These are phyloP conservation scores for Arthroderma sp. DNA, from an alignment of 2,329 filamentous ascomycete species.

Conservation along the genomic window DNA sequence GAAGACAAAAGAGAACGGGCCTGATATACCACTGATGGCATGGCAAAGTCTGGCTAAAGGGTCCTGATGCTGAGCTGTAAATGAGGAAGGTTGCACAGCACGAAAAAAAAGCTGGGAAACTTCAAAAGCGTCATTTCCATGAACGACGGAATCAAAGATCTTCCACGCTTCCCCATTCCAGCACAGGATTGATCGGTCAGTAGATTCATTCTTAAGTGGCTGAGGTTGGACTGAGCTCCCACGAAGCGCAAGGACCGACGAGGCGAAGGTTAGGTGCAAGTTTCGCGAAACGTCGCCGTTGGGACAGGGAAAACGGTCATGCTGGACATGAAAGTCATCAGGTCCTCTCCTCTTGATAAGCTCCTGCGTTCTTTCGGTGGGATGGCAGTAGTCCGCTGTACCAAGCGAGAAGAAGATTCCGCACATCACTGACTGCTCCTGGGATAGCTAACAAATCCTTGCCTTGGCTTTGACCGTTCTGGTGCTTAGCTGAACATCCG, in stretches of 20 bases:
- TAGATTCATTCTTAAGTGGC: slow-evolving; percentile 49
- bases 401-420: slow-evolving; percentile 42
- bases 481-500: too few species aligned
- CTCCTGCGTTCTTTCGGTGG: slow-evolving; percentile 20
- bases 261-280: slow-evolving; percentile 44
- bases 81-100: slow-evolving; percentile 19
- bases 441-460: too few species aligned
- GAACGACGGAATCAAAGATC: slow-evolving; percentile 43
- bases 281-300: neutral
- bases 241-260: slow-evolving; percentile 82
- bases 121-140: slow-evolving; percentile 63
- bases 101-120: slow-evolving; percentile 50
- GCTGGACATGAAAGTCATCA: slow-evolving; percentile 27
- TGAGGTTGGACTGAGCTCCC: slow-evolving; percentile 59
- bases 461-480: too few species aligned
- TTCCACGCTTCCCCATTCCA: slow-evolving; percentile 98
- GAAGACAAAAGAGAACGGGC: slow-evolving; percentile 84
- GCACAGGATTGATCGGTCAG: slow-evolving; percentile 56
- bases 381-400: slow-evolving; percentile 16
- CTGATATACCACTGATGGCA: slow-evolving; percentile 51
- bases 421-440: slow-evolving; percentile 22
- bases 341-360: slow-evolving; percentile 31
- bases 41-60: slow-evolving; percentile 22
- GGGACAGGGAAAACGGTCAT: slow-evolving; percentile 12
- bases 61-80: slow-evolving; percentile 9